phyloP scores from a whole-genome alignment of 2,329 filamentous ascomycete species.

The Penicillium sp. region DNA sequence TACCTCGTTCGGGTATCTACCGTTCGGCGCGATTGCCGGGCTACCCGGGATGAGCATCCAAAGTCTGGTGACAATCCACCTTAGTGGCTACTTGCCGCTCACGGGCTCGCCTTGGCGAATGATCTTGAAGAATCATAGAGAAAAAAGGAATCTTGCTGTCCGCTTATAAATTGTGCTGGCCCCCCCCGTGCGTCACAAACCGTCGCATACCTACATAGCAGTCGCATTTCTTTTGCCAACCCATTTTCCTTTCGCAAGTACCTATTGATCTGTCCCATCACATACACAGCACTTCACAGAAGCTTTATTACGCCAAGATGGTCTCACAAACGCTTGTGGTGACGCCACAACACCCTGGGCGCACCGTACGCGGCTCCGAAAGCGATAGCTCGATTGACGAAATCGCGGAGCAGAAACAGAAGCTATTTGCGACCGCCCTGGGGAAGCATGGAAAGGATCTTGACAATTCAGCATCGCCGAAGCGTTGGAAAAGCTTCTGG shows the following conservation, averaged over 20 bases:
- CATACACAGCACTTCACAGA: constrained; percentile 5
- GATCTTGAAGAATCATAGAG: constrained; percentile 13
- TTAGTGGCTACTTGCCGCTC: constrained; percentile 19
- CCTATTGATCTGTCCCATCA: neutral
- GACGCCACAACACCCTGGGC: constrained; percentile 20
- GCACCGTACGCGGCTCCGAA: constrained; percentile 21
- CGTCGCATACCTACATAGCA: neutral
- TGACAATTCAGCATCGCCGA: constrained; percentile 48
- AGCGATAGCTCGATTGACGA: constrained; percentile 26
- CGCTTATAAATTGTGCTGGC: constrained; percentile 24
- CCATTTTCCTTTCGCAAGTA: neutral
- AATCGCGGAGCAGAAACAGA: constrained; percentile 25
- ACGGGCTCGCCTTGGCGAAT: constrained; percentile 9
- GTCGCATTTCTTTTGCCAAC: neutral
- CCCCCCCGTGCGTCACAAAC: constrained; percentile 12
- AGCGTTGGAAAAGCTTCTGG: constrained; percentile 52
- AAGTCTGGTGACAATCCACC: constrained; percentile 26
- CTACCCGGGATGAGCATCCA: constrained; percentile 23
- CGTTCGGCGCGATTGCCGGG: constrained; percentile 20
- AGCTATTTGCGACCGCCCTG: constrained; percentile 17
- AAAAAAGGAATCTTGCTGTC: constrained; percentile 9
- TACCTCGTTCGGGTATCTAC: constrained; percentile 5
- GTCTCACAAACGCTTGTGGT: constrained; percentile 19
- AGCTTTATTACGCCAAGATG: constrained; percentile 11
- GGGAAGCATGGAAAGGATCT: constrained; percentile 29